phyloP scores from a whole-genome alignment of 257 asterid genomes.

The Cruciata laevipes region DNA sequence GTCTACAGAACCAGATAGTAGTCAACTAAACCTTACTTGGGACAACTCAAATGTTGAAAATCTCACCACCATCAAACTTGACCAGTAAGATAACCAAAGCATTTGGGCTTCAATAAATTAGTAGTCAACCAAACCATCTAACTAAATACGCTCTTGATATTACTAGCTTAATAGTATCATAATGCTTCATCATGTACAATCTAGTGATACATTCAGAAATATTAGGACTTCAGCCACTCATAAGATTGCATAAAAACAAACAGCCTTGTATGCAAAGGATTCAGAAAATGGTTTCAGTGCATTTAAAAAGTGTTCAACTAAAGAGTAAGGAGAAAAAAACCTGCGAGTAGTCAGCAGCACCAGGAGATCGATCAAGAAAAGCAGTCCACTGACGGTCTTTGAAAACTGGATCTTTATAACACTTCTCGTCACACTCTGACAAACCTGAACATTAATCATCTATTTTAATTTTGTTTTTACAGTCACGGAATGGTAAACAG shows the following conservation, averaged over 20 bases:
- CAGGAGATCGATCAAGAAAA: constrained; percentile 94
- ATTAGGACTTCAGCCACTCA: not conserved
- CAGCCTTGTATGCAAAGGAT: not conserved
- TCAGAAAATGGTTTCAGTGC: not conserved
- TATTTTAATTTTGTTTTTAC: not conserved
- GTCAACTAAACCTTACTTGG: not conserved
- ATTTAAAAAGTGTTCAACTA: not conserved
- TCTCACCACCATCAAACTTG: not conserved
- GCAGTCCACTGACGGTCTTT: constrained; percentile 93
- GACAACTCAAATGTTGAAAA: not conserved
- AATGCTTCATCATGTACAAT: not conserved
- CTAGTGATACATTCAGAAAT: not conserved
- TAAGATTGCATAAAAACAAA: not conserved
- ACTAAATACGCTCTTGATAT: not conserved
- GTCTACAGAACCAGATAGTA: not conserved
- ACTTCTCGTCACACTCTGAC: constrained; percentile 75
- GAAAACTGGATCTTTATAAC: constrained; percentile 90
- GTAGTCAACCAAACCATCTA: not conserved
- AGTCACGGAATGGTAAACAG: not conserved
- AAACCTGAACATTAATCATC: constrained; percentile 38
- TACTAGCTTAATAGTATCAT: not conserved
- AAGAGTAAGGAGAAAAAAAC: constrained; percentile 23
- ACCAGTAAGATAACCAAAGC: not conserved
- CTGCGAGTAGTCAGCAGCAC: constrained; percentile 75
- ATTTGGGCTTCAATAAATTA: not conserved